Percentiles rank a stretch among this genome's conserved stretches.
Evolutionary conservation across 768 basidiomycete genomes (phyloP).

Genomic region (Tylopilus plumbeoviolaceoides): DNA sequence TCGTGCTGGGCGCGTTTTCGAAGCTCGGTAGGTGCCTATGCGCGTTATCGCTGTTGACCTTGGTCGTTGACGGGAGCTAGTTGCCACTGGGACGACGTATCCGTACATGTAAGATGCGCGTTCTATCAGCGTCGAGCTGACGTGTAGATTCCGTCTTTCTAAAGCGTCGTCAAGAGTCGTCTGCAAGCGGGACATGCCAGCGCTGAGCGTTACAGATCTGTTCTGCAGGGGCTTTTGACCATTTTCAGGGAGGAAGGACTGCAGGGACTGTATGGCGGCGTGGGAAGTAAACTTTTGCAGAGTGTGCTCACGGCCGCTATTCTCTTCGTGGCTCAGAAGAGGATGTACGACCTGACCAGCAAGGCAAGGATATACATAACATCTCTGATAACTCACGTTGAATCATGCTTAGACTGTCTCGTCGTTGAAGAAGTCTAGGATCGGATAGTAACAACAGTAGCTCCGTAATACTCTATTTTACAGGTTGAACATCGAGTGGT

Average conservation of each 20-base stretch:
- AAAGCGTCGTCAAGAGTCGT: conserved; percentile 69
- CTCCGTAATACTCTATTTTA: not conserved
- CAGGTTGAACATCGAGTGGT: too few relatives aligned
- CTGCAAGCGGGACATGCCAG: conserved; percentile 70
- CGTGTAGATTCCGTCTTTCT: not conserved
- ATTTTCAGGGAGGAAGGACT: conserved; percentile 78
- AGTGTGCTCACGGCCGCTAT: conserved; percentile 93
- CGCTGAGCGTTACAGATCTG: conserved; percentile 69
- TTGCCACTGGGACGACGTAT: conserved; percentile 59
- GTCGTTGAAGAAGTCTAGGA: conserved; percentile 7
- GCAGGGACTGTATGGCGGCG: conserved; percentile 83
- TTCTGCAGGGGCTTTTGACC: conserved; percentile 69
- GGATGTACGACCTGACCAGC: conserved; percentile 73
- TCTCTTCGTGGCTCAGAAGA: conserved; percentile 84
- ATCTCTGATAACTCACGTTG: not conserved
- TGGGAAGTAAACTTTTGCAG: conserved; percentile 85
- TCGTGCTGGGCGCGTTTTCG: conserved; percentile 89
- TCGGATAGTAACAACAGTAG: not conserved
- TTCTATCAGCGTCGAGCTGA: not conserved
- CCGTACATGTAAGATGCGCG: conserved; percentile 58
- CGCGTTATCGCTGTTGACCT: not conserved
- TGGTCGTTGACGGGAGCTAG: conserved; percentile 22
- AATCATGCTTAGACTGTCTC: conserved; percentile 9
- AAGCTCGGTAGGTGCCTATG: conserved; percentile 61
- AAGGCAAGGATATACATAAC: conserved; percentile 29